Percentiles rank a stretch among this genome's conserved stretches.
phyloP scores from a whole-genome alignment of 192 early-diverging fungal species.

The Gonapodya sp. region DNA sequence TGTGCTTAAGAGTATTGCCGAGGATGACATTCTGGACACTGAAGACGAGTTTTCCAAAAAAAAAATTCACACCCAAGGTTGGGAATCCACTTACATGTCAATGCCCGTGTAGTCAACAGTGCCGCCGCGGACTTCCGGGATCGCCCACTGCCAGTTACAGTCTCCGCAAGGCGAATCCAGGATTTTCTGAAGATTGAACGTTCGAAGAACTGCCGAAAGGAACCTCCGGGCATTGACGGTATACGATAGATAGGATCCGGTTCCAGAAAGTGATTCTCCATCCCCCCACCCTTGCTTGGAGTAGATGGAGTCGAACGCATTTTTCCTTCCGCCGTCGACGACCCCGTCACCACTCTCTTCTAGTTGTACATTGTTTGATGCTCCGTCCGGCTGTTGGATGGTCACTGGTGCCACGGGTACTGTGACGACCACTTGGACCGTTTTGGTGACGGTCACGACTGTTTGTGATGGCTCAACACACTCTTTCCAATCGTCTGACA shows the following conservation, averaged over 20 bases:
- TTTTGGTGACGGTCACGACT: background rate
- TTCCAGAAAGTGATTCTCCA: background rate
- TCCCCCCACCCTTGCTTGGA: background rate
- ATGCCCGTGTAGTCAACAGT: background rate
- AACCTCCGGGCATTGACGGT: constrained; percentile 2
- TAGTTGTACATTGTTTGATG: background rate
- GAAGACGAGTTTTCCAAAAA: constrained; percentile 1
- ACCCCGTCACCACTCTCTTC: background rate
- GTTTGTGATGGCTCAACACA: background rate
- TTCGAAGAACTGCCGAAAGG: background rate
- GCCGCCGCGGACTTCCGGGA: constrained; percentile 14
- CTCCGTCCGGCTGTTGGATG: too few species aligned
- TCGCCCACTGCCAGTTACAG: constrained; percentile 21
- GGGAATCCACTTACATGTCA: background rate
- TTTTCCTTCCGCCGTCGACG: background rate
- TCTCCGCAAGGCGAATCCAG: constrained; percentile 21
- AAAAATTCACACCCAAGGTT: background rate
- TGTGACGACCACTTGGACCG: background rate
- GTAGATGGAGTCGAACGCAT: background rate
- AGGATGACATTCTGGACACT: constrained; percentile 18
- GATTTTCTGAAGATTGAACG: constrained; percentile 13
- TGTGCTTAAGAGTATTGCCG: constrained; percentile 16
- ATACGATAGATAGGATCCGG: background rate
- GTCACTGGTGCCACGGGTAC: background rate
- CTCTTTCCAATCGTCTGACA: background rate